Conservation (phyloP, 106 monocot genomes). For the Dactylorhiza incarnata region DNA sequence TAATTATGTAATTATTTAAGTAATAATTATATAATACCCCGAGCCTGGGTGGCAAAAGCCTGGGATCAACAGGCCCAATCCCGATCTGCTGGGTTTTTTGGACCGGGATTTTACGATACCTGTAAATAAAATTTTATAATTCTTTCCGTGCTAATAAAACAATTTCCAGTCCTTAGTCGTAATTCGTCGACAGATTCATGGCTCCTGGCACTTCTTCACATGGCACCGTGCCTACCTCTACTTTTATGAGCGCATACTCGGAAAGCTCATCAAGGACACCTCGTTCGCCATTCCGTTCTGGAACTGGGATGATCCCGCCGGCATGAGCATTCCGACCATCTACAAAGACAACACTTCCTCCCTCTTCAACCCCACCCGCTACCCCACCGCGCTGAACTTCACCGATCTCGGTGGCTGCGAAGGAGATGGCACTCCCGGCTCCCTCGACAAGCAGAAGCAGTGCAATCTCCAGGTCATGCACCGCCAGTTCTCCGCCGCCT, state of each 20-base stretch:
- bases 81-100: too few relatives aligned
- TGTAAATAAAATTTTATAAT: too few relatives aligned
- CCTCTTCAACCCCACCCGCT: conserved; percentile 4
- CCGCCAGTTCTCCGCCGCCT: background rate
- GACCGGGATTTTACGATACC: too few relatives aligned
- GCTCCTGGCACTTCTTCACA: conserved; percentile 11
- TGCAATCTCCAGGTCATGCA: conserved; percentile 5
- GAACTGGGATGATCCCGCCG: conserved; percentile 26
- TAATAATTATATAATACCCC: too few relatives aligned
- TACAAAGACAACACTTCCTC: conserved; percentile 7
- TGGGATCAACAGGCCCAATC: too few relatives aligned
- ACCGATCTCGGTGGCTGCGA: background rate
- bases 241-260: conserved; percentile 20
- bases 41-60: too few relatives aligned
- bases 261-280: conserved; percentile 4
- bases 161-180: too few relatives aligned
- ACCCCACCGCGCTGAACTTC: background rate
- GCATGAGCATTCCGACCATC: conserved; percentile 22
- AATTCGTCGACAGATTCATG: background rate
- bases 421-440: background rate
- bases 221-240: conserved; percentile 14
- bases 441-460: background rate
- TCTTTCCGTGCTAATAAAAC: too few relatives aligned
- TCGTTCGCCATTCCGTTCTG: conserved; percentile 28
- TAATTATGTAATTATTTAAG: too few relatives aligned